Conservation (phyloP, 106 monocot species). For the Dactylorhiza incarnata region DNA sequence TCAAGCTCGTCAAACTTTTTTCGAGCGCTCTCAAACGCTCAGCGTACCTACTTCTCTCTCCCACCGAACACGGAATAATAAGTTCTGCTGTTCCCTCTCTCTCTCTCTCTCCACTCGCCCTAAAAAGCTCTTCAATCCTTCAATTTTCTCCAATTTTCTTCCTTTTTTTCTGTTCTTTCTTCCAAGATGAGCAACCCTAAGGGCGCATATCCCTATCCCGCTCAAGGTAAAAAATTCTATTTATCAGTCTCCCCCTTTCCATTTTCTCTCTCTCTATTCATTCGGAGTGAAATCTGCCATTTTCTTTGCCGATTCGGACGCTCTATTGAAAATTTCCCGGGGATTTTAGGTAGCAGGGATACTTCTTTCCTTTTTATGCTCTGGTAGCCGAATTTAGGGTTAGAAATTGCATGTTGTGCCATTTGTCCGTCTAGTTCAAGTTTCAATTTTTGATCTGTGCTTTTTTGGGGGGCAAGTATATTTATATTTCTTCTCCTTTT, state of each 20-base stretch:
- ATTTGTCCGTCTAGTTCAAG: not conserved
- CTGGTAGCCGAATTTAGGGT: not conserved
- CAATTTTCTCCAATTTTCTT: not conserved
- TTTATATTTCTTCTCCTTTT: not conserved
- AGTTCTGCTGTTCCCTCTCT: not conserved
- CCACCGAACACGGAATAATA: too few species aligned
- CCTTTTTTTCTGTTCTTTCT: not conserved
- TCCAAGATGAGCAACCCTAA: slow-evolving; percentile 48
- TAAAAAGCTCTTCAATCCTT: not conserved
- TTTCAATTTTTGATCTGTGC: not conserved
- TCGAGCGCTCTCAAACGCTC: too few species aligned
- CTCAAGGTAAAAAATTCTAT: slow-evolving; percentile 43
- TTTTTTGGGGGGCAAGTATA: not conserved
- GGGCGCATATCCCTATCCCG: slow-evolving; percentile 72
- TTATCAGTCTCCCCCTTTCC: not conserved
- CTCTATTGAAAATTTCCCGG: not conserved
- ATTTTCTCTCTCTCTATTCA: not conserved
- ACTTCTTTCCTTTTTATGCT: not conserved
- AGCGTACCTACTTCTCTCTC: too few species aligned
- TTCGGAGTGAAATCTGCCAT: not conserved
- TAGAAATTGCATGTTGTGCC: not conserved
- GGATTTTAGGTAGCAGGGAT: not conserved
- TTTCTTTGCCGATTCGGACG: not conserved
- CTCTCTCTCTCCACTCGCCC: not conserved
- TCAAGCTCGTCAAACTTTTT: too few species aligned